Conservation (phyloP, 2,329 filamentous ascomycete species). For the Exophiala dermatitidis region DNA sequence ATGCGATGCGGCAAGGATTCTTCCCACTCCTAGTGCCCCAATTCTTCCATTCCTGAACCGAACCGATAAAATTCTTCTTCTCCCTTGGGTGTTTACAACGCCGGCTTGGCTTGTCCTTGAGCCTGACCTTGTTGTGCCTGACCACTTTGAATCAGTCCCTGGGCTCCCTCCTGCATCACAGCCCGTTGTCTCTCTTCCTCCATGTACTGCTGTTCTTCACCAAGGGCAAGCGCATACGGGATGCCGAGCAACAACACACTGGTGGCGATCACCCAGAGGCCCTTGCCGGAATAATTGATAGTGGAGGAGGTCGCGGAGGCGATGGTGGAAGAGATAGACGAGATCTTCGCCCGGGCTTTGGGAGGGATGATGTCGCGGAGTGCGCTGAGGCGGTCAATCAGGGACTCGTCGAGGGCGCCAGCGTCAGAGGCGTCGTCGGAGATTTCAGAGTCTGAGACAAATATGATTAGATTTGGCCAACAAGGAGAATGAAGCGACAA, state of each 20-base stretch:
- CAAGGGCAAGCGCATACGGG: conserved; percentile 84
- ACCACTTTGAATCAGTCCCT: conserved; percentile 20
- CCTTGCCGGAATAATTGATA: conserved; percentile 66
- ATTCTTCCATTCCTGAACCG: not conserved
- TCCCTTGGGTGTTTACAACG: conserved; percentile 11
- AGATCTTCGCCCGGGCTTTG: conserved; percentile 61
- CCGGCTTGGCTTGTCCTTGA: conserved; percentile 16
- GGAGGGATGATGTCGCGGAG: conserved; percentile 71
- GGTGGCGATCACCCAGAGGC: conserved; percentile 84
- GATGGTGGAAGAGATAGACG: conserved; percentile 47
- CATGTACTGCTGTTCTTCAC: conserved; percentile 91
- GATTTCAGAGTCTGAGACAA: conserved; percentile 64
- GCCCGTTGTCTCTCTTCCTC: conserved; percentile 98
- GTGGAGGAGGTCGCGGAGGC: conserved; percentile 41
- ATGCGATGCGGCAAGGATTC: too few species aligned
- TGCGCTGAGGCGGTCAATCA: conserved; percentile 64
- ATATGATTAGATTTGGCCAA: not conserved
- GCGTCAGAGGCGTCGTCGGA: conserved; percentile 65
- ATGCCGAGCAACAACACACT: conserved; percentile 84
- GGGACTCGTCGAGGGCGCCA: conserved; percentile 48
- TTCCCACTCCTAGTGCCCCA: not conserved
- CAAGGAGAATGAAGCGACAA: not conserved
- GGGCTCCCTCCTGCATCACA: conserved; percentile 71
- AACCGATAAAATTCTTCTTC: not conserved
- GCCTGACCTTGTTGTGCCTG: not conserved